These are phyloP conservation scores for Pigoraptor vietnamica DNA, from an alignment of 78 protist genomes.

Conservation along the genomic window DNA sequence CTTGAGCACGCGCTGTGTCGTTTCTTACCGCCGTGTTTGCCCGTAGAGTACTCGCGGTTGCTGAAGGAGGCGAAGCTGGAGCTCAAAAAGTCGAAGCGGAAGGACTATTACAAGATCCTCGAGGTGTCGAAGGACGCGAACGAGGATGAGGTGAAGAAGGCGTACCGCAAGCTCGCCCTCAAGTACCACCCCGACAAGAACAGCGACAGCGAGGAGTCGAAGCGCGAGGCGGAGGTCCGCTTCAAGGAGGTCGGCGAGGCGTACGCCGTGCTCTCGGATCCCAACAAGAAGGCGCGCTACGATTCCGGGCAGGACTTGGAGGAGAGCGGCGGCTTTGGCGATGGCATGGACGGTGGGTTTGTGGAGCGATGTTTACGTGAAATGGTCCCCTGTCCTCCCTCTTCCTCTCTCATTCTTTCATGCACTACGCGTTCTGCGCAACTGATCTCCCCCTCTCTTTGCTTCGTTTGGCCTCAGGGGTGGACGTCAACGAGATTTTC, in stretches of 20 bases:
- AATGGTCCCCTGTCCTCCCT: not conserved
- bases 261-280: constrained; percentile 28
- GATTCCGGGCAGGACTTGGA: constrained; percentile 35
- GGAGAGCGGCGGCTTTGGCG: constrained; percentile 8
- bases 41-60: too few relatives aligned
- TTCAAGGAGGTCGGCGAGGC: constrained; percentile 65
- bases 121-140: constrained; percentile 55
- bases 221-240: constrained; percentile 12
- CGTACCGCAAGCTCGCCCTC: constrained; percentile 67
- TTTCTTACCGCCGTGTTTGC: too few relatives aligned
- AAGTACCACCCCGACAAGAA: constrained; percentile 83
- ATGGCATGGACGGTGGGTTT: not conserved
- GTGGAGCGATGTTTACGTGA: too few relatives aligned
- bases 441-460: not conserved
- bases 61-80: too few relatives aligned
- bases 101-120: constrained; percentile 26
- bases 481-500: not conserved
- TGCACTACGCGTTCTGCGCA: too few relatives aligned
- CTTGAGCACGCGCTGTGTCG: too few relatives aligned
- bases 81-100: too few relatives aligned
- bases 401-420: not conserved
- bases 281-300: constrained; percentile 27
- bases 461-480: too few relatives aligned
- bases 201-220: not conserved
- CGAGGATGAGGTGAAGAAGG: constrained; percentile 41